Base-by-base conservation (phyloP, 495 filamentous ascomycete genomes). In the Thozetella sp. region DNA sequence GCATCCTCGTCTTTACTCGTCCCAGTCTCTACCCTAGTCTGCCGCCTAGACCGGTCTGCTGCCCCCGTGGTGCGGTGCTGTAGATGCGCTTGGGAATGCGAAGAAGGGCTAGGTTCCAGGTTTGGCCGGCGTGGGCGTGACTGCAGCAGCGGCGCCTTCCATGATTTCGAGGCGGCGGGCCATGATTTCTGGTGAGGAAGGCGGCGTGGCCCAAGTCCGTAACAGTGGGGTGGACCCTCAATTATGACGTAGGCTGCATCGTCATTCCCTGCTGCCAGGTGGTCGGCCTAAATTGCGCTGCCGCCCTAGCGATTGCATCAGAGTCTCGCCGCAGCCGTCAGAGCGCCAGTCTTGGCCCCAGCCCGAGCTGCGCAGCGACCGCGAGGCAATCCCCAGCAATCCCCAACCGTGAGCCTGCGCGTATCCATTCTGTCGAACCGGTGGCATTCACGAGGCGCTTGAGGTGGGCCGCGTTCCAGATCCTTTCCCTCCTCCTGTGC, bases 231-330 rank as follows among this genome's bases (percentile, higher is more conserved):
- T 48, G 43, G 43, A 48, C 43, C 43, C 52, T 54, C 52, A 19
- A 54, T 54, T 54, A 54, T 54, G 52, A 54, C 52, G 52, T 54
- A 26, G 52, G 13, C 52, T 54, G 24, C 52, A 54, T 26, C 52
- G 52, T 54, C 52, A 54, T 54, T 27, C 52, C 52, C 51, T 34
- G 24, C 52, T 34, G n/a, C 52, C 25, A 12, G n/a, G 24, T 13
- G 22, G 51, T 25, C 25, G 52, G 22, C 17, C 23, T 34, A 34
- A 48, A 48, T 48, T 48, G n/a, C 52, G 3, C 13, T 13, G 52
- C 52, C 24, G 52, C 24, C 11, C 52, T 15, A 25, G 22, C 22
- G 20, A 52, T 48, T 48, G 43, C 43, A 54, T 54, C 52, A 24
- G 2, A 13, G 9, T 25, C 17, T 53, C 23, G 22, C 51, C 51